Base-by-base conservation (phyloP, 805 yeast genomes). In the Candida broadrunensis region DNA sequence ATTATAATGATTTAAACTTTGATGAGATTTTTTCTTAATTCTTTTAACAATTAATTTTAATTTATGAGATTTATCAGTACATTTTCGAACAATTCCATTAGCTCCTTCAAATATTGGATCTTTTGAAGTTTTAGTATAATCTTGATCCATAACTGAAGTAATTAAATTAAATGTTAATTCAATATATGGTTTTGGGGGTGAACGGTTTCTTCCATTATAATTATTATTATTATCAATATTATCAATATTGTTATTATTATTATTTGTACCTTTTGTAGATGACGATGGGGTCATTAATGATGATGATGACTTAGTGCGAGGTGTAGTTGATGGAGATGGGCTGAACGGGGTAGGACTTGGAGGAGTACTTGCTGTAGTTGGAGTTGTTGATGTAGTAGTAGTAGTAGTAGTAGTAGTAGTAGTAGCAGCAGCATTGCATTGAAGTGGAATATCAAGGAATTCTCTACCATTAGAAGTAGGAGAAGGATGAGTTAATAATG, bases 51-150 rank as follows among this genome's bases (percentile, higher is more conserved):
- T 62, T 14, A 66, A 47, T 2, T 44, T 42, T 21, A 45, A 31
- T 6, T 52, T 49, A 18, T 46, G 48, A 2, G 41, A 12, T 15
- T 52, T 52, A 38, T 54, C 59, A 2, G 57, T 35, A 12, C 67
- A 73, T 41, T 63, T 65, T 36, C 47, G 51, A 5, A 70, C 51
- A 5, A 60, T 48, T 7, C 75, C 75, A 46, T 69, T 69, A 11
- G 72, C 71, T 8, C 75, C 73, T 45, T 70, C 75, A 46, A 62
- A 69, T 19, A 66, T 46, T 16, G 71, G 69, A 31, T 51, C 54
- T 31, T 59, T 53, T 20, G 55, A 46, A 8, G 51, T 30, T 37
- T 52, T 60, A 27, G 50, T 35, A 52, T 61, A 65, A 25, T 60
- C 56, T 6, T 29, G 17, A n/a, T 29, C 32, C 17, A 29, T 8